Percentiles rank a stretch among this genome's conserved stretches.
These are phyloP conservation scores for Gamarada debralockiae DNA, from an alignment of 495 filamentous ascomycete species.

Conservation along the genomic window DNA sequence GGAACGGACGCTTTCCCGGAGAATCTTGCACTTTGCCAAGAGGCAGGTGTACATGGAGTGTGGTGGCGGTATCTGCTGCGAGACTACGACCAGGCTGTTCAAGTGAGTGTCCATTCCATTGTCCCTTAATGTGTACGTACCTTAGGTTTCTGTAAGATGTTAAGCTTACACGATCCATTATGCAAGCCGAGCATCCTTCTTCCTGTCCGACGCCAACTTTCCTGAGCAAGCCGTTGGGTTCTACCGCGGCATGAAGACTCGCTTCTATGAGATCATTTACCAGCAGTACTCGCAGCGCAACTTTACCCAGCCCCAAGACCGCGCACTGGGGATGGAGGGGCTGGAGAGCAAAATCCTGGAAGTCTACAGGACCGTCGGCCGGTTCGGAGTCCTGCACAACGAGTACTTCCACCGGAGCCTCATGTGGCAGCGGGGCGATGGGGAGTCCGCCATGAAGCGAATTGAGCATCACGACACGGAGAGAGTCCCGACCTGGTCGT, in stretches of 20 bases:
- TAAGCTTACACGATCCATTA: too few species aligned
- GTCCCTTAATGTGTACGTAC: not conserved
- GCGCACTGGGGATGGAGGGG: constrained; percentile 7
- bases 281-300: constrained; percentile 2
- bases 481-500: constrained; percentile 14
- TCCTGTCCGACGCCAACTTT: constrained; percentile 37
- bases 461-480: not conserved
- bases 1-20: not conserved
- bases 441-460: not conserved
- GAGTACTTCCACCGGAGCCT: constrained; percentile 2
- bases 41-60: not conserved
- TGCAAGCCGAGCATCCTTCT: constrained; percentile 1
- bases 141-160: not conserved
- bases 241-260: not conserved
- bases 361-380: not conserved
- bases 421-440: constrained; percentile 2
- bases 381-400: constrained; percentile 11
- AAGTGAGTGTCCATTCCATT: constrained; percentile 3
- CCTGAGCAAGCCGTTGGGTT: constrained; percentile 10
- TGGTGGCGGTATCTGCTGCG: constrained; percentile 32
- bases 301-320: constrained; percentile 1
- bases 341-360: constrained; percentile 6
- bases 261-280: constrained; percentile 7
- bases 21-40: not conserved
- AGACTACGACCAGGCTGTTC: constrained; percentile 6